These are phyloP conservation scores for Coemansia sp. DNA, from an alignment of 192 early-diverging fungal species.

Conservation along the genomic window DNA sequence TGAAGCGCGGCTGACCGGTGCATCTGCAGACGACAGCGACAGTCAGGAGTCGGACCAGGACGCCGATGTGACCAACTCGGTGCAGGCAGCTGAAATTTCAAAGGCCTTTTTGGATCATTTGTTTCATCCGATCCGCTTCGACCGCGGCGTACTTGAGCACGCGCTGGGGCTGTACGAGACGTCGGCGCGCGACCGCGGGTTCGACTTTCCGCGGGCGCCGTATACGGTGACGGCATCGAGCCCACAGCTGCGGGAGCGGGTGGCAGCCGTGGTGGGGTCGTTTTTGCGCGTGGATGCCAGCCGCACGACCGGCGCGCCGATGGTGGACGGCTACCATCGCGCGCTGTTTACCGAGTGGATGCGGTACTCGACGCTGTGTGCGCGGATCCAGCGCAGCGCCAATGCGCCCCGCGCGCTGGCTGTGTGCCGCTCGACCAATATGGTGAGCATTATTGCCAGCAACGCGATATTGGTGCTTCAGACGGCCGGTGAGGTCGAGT, in stretches of 20 bases:
- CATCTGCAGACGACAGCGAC: background rate
- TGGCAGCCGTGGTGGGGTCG: slow-evolving; percentile 26
- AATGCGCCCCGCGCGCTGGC: slow-evolving; percentile 35
- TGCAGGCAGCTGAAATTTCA: slow-evolving; percentile 32
- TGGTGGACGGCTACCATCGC: slow-evolving; percentile 27
- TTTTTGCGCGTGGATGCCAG: slow-evolving; percentile 26
- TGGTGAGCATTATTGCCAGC: slow-evolving; percentile 29
- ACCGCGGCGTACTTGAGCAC: slow-evolving; percentile 36
- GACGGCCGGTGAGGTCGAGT: slow-evolving; percentile 27
- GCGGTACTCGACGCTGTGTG: slow-evolving; percentile 48
- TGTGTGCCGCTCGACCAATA: slow-evolving; percentile 22
- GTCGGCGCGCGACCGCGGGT: slow-evolving; percentile 31
- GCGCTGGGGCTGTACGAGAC: slow-evolving; percentile 30
- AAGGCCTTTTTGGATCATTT: slow-evolving; percentile 42
- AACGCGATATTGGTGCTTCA: slow-evolving; percentile 16
- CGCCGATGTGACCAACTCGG: background rate
- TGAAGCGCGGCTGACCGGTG: slow-evolving; percentile 23
- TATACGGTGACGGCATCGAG: slow-evolving; percentile 16
- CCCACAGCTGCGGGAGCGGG: slow-evolving; percentile 26
- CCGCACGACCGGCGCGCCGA: slow-evolving; percentile 8
- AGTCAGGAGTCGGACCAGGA: no score
- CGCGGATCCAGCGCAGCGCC: slow-evolving; percentile 33
- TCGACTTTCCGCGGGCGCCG: slow-evolving; percentile 19
- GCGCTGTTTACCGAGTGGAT: slow-evolving; percentile 50
- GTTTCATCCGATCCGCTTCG: slow-evolving; percentile 39